A percentile compares a stretch with the other conserved stretches of the same genome.
phyloP scores from a whole-genome alignment of 805 yeast species.

The Isabelozyma pseudorhagii region DNA sequence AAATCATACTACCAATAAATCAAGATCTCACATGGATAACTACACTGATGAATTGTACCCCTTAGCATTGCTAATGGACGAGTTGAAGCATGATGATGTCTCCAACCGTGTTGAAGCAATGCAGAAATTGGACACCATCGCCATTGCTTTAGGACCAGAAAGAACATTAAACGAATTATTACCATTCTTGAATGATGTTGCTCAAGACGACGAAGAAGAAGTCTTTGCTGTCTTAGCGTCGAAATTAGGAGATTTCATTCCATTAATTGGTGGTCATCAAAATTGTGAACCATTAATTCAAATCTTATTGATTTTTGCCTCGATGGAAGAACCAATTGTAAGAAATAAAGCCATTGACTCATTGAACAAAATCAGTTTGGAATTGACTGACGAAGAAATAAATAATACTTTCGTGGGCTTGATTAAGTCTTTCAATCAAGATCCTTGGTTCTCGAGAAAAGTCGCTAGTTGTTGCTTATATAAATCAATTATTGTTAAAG shows the following conservation, averaged over 20 bases:
- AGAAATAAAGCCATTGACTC: slow-evolving; percentile 93
- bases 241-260: slow-evolving; percentile 83
- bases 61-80: slow-evolving; percentile 94
- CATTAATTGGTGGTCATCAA: slow-evolving; percentile 78
- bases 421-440: slow-evolving; percentile 73
- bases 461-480: slow-evolving; percentile 91
- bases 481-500: slow-evolving; percentile 62
- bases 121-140: slow-evolving; percentile 91
- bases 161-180: slow-evolving; percentile 85
- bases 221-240: slow-evolving; percentile 91
- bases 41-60: slow-evolving; percentile 76
- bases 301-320: slow-evolving; percentile 78
- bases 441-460: slow-evolving; percentile 92
- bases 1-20: too few species aligned
- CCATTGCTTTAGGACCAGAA: slow-evolving; percentile 91
- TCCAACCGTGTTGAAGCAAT: slow-evolving; percentile 91
- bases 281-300: slow-evolving; percentile 51
- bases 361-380: slow-evolving; percentile 64
- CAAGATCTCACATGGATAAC: slow-evolving; percentile 22
- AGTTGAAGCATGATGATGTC: slow-evolving; percentile 93
- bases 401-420: slow-evolving; percentile 68
- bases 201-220: slow-evolving; percentile 97
- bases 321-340: slow-evolving; percentile 94
- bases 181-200: slow-evolving; percentile 85
- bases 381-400: slow-evolving; percentile 61